Percentiles rank a stretch among this genome's conserved stretches.
These are phyloP conservation scores for Inonotus obliquus DNA, from an alignment of 1,284 basidiomycete genomes.

Conservation along the genomic window DNA sequence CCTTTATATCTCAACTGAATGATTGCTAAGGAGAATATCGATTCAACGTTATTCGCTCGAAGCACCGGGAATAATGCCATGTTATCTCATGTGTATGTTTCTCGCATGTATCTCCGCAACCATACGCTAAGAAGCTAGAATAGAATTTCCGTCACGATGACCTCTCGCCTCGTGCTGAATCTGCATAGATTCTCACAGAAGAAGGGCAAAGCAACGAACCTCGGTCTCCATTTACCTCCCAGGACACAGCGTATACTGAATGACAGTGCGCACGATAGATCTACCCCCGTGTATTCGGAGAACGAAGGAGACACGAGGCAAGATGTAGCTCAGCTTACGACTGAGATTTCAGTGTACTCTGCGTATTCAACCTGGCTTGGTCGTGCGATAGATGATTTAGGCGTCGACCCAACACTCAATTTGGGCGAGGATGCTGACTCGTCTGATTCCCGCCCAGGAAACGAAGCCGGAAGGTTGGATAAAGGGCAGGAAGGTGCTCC, in stretches of 20 bases:
- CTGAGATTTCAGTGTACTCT: constrained; percentile 12
- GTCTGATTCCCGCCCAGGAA: background rate
- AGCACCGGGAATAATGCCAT: constrained; percentile 14
- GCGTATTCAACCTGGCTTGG: constrained; percentile 10
- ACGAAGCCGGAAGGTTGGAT: background rate
- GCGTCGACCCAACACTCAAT: background rate
- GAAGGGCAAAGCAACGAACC: background rate
- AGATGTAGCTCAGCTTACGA: constrained; percentile 5
- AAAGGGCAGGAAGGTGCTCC: too few species aligned
- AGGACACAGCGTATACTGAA: background rate
- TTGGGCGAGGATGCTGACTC: background rate
- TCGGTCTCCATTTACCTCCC: too few species aligned
- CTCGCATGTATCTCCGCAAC: background rate
- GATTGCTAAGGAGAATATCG: background rate
- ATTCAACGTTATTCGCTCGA: constrained; percentile 3
- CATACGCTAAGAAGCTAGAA: background rate
- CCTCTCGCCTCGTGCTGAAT: constrained; percentile 14
- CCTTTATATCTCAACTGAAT: background rate
- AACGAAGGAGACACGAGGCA: background rate
- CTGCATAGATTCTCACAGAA: constrained; percentile 6
- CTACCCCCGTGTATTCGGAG: too few species aligned
- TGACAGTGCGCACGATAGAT: background rate
- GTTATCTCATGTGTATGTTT: constrained; percentile 12
- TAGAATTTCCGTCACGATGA: constrained; percentile 15
- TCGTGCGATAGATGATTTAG: constrained; percentile 4